phyloP scores from a whole-genome alignment of 352 stramenopile species.

The Pythium brachiatum region DNA sequence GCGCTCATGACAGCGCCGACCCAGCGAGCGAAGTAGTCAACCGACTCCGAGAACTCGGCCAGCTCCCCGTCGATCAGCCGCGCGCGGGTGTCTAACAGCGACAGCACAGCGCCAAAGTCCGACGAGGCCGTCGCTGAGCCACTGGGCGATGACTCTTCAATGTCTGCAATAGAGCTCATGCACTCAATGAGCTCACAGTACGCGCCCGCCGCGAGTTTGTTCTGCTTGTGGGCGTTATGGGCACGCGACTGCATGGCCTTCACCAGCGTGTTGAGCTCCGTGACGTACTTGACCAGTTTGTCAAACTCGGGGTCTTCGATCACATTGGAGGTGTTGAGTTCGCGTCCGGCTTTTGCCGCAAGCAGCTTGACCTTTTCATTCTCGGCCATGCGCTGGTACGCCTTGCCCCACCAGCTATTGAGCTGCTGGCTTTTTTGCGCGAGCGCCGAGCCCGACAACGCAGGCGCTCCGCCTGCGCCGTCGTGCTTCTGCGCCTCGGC shows the following conservation, averaged over 20 bases:
- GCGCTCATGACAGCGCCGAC: constrained; percentile 67
- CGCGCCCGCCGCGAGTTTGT: constrained; percentile 64
- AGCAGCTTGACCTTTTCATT: constrained; percentile 72
- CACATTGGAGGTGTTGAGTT: constrained; percentile 37
- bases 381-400: constrained; percentile 77
- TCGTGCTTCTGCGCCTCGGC: constrained; percentile 29
- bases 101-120: constrained; percentile 62
- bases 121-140: constrained; percentile 38
- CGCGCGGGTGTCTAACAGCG: constrained; percentile 70
- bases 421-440: constrained; percentile 67
- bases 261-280: constrained; percentile 58
- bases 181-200: constrained; percentile 85
- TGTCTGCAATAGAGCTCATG: constrained; percentile 61
- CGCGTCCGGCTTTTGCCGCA: constrained; percentile 44
- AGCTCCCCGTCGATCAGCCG: constrained; percentile 72
- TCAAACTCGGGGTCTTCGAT: constrained; percentile 75
- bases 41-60: constrained; percentile 52
- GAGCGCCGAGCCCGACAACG: constrained; percentile 11
- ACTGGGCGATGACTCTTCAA: constrained; percentile 63
- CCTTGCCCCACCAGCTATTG: constrained; percentile 82
- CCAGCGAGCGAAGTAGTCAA: constrained; percentile 77
- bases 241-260: constrained; percentile 63
- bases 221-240: constrained; percentile 57
- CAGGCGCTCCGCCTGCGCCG: not conserved
- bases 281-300: constrained; percentile 60